Evolutionary conservation across 1,284 basidiomycete genomes (phyloP).

Genomic region (Sphagnurus paluster): DNA sequence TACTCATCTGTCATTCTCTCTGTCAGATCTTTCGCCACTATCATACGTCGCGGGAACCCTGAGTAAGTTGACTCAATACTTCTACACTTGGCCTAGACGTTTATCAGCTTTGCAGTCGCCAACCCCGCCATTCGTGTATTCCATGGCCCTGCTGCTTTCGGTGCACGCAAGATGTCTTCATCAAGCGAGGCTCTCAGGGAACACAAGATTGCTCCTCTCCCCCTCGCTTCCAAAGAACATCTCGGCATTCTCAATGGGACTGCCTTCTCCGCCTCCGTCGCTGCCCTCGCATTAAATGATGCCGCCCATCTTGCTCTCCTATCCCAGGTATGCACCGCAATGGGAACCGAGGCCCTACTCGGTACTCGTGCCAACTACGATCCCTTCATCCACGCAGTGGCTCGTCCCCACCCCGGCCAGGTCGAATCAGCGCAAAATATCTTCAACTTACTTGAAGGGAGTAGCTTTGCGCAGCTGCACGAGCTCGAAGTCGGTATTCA

Average conservation of each 20-base stretch:
- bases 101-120: slow-evolving; percentile 40
- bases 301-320: slow-evolving; percentile 72
- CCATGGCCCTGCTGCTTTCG: slow-evolving; percentile 50
- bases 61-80: slow-evolving; percentile 30
- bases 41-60: slow-evolving; percentile 84
- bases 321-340: slow-evolving; percentile 77
- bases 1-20: background rate
- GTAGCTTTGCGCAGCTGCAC: slow-evolving; percentile 61
- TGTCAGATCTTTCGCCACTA: slow-evolving; percentile 65
- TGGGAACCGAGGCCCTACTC: slow-evolving; percentile 80
- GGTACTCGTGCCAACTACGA: slow-evolving; percentile 74
- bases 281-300: slow-evolving; percentile 69
- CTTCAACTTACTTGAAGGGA: slow-evolving; percentile 66
- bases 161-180: slow-evolving; percentile 54
- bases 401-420: slow-evolving; percentile 88
- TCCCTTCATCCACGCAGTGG: slow-evolving; percentile 77
- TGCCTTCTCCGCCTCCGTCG: slow-evolving; percentile 74
- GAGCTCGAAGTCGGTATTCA: slow-evolving; percentile 44
- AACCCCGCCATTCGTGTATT: slow-evolving; percentile 77
- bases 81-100: background rate
- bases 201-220: slow-evolving; percentile 65
- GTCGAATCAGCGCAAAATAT: slow-evolving; percentile 73
- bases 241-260: slow-evolving; percentile 85
- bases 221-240: slow-evolving; percentile 80
- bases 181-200: slow-evolving; percentile 63